Base-by-base conservation (phyloP, 345 rosid species). In the Arabis hirsuta region DNA sequence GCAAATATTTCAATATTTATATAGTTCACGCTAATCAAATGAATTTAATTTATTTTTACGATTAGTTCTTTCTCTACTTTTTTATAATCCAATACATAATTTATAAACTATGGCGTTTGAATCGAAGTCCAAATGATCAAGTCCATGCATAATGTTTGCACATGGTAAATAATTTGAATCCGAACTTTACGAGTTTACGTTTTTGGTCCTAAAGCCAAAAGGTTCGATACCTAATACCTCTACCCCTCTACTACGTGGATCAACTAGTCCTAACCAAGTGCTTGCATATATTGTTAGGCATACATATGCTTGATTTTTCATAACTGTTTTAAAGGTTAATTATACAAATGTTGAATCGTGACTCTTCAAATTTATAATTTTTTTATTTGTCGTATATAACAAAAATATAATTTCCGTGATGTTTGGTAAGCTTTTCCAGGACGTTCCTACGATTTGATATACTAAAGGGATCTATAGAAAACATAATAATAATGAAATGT, bases 341-440 rank as follows among this genome's bases (percentile, higher is more conserved):
- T 22, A 14, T 36, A 14, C 7, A 51, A 54, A 62, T 44, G 34
- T 24, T 44, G 70, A 72, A 55, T 53, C 22, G 71, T 55, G 57
- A 11, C 42, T 73, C 62, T 67, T 44, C 12, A 16, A 27, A 14
- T 36, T 65, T 39, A 27, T 73, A 29, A 9, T 12, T 8, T 26
- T 22, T 29, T 13, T 27, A 20, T 46, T 19, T 39, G 29, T 20
- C 48, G 9, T 9, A 56, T 41, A 41, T 22, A 22, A 22, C 24
- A 50, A 13, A 73, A 67, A 48, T 57, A 74, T 31, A 22, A 31
- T 60, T 39, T 31, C 5, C 41, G 43, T 67, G 68, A 31, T 66
- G 62, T 74, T 74, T 74, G 32, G 55, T 72, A 74, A 61, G 78
- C 32, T 74, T 67, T 74, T 43, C 55, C 20, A 73, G 41, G 14